phyloP scores from a whole-genome alignment of 1,284 basidiomycete species.

The Chondrostereum purpureum region DNA sequence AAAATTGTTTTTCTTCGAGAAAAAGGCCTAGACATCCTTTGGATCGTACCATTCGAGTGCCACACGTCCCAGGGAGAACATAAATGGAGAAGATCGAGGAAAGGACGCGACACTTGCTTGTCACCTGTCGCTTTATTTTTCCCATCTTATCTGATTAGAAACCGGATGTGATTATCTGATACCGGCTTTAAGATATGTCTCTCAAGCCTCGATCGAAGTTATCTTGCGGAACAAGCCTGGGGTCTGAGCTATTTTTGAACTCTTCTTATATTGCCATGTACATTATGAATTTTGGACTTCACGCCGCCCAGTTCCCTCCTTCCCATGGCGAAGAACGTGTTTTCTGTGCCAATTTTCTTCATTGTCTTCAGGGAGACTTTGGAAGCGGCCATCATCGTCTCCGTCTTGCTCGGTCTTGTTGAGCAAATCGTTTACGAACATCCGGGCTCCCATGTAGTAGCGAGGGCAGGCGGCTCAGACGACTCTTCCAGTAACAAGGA shows the following conservation, averaged over 20 bases:
- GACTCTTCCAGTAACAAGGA: conserved; percentile 16
- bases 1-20: too few species aligned
- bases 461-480: conserved; percentile 12
- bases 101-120: too few species aligned
- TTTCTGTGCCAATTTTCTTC: conserved; percentile 82
- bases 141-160: background rate
- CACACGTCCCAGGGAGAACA: too few species aligned
- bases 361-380: conserved; percentile 87
- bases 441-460: conserved; percentile 17
- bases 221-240: background rate
- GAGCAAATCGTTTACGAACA: conserved; percentile 65
- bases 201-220: too few species aligned
- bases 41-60: too few species aligned
- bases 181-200: too few species aligned
- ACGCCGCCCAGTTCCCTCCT: background rate
- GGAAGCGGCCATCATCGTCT: conserved; percentile 85
- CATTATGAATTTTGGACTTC: too few species aligned
- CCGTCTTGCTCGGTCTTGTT: conserved; percentile 79
- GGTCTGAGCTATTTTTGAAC: background rate
- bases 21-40: too few species aligned
- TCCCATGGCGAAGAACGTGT: conserved; percentile 56
- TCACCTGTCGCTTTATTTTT: too few species aligned
- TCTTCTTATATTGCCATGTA: background rate
- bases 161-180: background rate
- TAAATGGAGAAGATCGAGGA: too few species aligned